Conservation (phyloP, 2,329 filamentous ascomycete species). For the Aspergillus transmontanensis region DNA sequence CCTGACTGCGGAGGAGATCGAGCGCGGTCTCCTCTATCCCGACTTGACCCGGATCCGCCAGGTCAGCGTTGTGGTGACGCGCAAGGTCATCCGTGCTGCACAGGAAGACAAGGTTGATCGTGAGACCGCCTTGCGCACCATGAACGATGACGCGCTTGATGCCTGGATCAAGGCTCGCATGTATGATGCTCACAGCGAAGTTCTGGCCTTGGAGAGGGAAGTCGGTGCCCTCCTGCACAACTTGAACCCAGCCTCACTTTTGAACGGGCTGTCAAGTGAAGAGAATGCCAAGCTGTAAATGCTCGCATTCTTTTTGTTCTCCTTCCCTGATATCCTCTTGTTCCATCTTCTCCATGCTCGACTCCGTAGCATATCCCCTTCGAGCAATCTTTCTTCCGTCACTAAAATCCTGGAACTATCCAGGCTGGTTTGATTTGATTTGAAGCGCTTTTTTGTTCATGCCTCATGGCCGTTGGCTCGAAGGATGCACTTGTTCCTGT, state of each 20-base stretch:
- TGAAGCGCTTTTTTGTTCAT: slow-evolving; percentile 22
- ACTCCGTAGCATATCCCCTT: not conserved
- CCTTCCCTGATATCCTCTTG: not conserved
- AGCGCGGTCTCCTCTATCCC: slow-evolving; percentile 85
- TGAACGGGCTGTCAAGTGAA: slow-evolving; percentile 27
- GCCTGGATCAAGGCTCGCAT: slow-evolving; percentile 52
- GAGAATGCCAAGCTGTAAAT: slow-evolving; percentile 40
- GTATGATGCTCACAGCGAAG: slow-evolving; percentile 53
- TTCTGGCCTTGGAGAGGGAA: slow-evolving; percentile 50
- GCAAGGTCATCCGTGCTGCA: slow-evolving; percentile 90
- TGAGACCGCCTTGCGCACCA: slow-evolving; percentile 45
- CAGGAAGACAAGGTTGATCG: slow-evolving; percentile 74
- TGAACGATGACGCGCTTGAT: slow-evolving; percentile 48
- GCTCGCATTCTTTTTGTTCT: slow-evolving; percentile 9
- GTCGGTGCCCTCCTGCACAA: slow-evolving; percentile 46
- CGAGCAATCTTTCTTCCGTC: slow-evolving; percentile 5
- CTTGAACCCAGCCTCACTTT: slow-evolving; percentile 28
- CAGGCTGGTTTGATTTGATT: slow-evolving; percentile 22
- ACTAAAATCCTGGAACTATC: slow-evolving; percentile 18
- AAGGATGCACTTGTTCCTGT: slow-evolving; percentile 21
- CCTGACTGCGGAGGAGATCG: slow-evolving; percentile 78
- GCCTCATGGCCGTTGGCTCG: slow-evolving; percentile 17
- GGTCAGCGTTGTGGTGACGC: slow-evolving; percentile 80
- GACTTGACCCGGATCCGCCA: slow-evolving; percentile 89
- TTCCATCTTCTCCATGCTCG: not conserved